Conservation (phyloP, 805 yeast species). For the Teunomyces gatunensis region DNA sequence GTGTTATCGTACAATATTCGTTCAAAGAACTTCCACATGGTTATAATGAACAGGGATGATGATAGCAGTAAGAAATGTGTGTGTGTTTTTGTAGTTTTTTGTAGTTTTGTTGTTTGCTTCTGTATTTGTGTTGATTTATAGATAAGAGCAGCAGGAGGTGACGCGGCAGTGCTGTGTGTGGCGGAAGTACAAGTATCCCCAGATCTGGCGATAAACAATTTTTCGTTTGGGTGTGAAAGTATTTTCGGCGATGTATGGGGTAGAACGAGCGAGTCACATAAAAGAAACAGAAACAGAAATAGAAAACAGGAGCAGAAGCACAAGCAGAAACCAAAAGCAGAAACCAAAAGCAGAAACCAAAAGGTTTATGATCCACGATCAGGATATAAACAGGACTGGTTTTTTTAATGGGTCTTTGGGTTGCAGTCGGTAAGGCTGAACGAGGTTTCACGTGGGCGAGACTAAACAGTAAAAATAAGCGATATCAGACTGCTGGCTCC, state of each 20-base stretch:
- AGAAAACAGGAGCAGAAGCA: too few relatives aligned
- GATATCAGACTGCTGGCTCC: too few relatives aligned
- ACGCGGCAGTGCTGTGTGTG: background rate
- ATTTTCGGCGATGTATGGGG: background rate
- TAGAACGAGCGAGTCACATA: background rate
- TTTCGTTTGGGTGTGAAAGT: background rate
- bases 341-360: too few relatives aligned
- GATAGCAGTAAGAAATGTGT: background rate
- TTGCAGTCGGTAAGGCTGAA: too few relatives aligned
- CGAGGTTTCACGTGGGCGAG: too few relatives aligned
- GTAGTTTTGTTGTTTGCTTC: background rate
- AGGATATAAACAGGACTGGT: too few relatives aligned
- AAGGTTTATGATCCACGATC: too few relatives aligned
- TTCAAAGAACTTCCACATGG: conserved; percentile 15
- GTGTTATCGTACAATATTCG: conserved; percentile 33
- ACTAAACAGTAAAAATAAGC: too few relatives aligned
- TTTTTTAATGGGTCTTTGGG: too few relatives aligned
- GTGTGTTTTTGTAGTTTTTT: background rate
- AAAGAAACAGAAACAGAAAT: too few relatives aligned
- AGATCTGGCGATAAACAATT: background rate
- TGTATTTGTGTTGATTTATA: background rate
- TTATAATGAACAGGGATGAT: background rate
- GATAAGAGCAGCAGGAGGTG: background rate
- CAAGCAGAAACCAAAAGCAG: too few relatives aligned
- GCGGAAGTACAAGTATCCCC: background rate